phyloP scores from a whole-genome alignment of 108 stramenopile genomes.

The Pseudonitzschia delicatissima region DNA sequence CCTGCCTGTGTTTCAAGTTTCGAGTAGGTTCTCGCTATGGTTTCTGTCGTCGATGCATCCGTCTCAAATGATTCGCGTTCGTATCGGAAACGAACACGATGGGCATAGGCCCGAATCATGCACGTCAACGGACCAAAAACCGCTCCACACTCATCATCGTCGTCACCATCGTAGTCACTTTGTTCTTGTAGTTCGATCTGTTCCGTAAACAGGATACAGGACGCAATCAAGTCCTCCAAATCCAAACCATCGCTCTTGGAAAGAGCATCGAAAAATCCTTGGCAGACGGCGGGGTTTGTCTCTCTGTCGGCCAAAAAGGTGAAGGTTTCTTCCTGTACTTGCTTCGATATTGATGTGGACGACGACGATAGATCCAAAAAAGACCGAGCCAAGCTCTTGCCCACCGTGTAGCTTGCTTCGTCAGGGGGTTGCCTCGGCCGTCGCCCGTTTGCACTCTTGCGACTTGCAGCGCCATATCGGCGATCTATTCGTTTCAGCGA shows the following conservation, averaged over 20 bases:
- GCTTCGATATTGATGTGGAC: constrained; percentile 53
- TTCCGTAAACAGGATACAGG: constrained; percentile 35
- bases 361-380: constrained; percentile 26
- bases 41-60: neutral
- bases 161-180: neutral
- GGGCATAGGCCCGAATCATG: constrained; percentile 24
- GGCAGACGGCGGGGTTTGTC: constrained; percentile 15
- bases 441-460: neutral
- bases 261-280: constrained; percentile 19
- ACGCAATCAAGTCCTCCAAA: constrained; percentile 24
- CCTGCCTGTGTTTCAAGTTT: constrained; percentile 23
- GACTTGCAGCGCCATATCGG: constrained; percentile 13
- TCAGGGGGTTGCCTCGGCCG: constrained; percentile 24
- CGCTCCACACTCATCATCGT: neutral
- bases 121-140: constrained; percentile 14
- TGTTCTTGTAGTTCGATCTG: neutral
- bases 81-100: neutral
- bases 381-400: constrained; percentile 29
- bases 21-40: constrained; percentile 20
- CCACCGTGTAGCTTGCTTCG: constrained; percentile 28
- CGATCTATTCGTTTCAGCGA: constrained; percentile 32
- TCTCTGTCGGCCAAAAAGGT: constrained; percentile 7
- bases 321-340: constrained; percentile 26
- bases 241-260: neutral
- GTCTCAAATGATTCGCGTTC: neutral